Evolutionary conservation across 176 grass and related monocot species (phyloP).

Genomic region (Ensete ventricosum): DNA sequence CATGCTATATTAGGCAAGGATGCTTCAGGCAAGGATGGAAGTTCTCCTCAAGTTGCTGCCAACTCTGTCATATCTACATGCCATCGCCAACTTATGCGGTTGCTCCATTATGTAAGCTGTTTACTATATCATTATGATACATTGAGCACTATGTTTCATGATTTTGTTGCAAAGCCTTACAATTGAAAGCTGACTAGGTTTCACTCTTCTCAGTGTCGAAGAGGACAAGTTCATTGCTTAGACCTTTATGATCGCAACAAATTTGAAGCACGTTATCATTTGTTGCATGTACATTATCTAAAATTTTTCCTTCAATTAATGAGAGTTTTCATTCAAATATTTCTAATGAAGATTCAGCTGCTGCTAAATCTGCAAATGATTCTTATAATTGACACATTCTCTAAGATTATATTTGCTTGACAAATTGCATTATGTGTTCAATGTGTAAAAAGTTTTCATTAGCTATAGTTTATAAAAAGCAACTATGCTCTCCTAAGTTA

Average conservation of each 20-base stretch:
- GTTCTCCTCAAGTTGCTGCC: conserved; percentile 64
- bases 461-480: too few species aligned
- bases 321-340: too few species aligned
- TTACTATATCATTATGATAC: conserved; percentile 7
- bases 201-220: background rate
- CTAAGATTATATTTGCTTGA: too few species aligned
- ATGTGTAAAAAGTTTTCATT: too few species aligned
- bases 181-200: background rate
- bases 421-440: too few species aligned
- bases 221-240: background rate
- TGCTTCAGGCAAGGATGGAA: conserved; percentile 65
- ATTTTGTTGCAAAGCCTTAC: background rate
- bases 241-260: background rate
- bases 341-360: too few species aligned
- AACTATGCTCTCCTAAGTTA: too few species aligned
- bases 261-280: background rate
- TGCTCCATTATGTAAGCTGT: conserved; percentile 81
- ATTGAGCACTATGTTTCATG: too few species aligned
- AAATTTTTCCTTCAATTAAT: too few species aligned
- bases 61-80: conserved; percentile 50
- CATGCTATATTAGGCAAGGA: conserved; percentile 54
- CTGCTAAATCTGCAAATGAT: too few species aligned
- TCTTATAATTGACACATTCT: too few species aligned
- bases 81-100: conserved; percentile 61
- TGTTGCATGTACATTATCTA: background rate